Conservation (phyloP, 352 stramenopile species). For the Pythium vanterpoolii region DNA sequence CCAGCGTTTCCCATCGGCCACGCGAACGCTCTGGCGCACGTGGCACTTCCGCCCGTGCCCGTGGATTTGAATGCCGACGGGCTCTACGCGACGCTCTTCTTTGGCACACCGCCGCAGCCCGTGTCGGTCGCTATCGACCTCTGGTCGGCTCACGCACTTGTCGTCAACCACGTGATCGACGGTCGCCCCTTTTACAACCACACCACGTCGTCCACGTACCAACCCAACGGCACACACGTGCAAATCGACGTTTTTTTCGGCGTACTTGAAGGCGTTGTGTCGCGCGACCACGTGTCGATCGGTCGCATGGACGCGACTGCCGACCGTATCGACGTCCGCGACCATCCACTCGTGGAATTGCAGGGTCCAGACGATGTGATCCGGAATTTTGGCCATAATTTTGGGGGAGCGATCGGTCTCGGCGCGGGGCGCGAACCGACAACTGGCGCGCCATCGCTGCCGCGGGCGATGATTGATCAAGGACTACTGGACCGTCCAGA, state of each 20-base stretch:
- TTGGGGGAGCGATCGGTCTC: not conserved
- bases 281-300: slow-evolving; percentile 1
- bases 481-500: not conserved
- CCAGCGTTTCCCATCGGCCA: not conserved
- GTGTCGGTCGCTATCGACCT: slow-evolving; percentile 5
- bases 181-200: slow-evolving; percentile 18
- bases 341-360: slow-evolving; percentile 9
- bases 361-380: not conserved
- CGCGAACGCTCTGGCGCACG: not conserved
- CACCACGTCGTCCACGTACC: slow-evolving; percentile 17
- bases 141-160: not conserved
- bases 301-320: not conserved
- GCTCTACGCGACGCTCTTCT: not conserved
- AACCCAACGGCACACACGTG: slow-evolving; percentile 15
- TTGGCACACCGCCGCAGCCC: slow-evolving; percentile 16
- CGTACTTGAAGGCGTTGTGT: slow-evolving; percentile 9
- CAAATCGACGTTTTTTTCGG: too few species aligned
- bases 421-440: not conserved
- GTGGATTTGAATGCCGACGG: not conserved
- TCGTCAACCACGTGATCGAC: slow-evolving; percentile 10
- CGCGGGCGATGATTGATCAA: slow-evolving; percentile 3
- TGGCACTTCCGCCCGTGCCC: not conserved
- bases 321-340: not conserved
- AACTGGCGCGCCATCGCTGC: slow-evolving; percentile 1
- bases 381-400: not conserved